Percentiles rank a stretch among this genome's conserved stretches.
Conservation (phyloP, 768 basidiomycete genomes). For the Multifurca ochricompacta region DNA sequence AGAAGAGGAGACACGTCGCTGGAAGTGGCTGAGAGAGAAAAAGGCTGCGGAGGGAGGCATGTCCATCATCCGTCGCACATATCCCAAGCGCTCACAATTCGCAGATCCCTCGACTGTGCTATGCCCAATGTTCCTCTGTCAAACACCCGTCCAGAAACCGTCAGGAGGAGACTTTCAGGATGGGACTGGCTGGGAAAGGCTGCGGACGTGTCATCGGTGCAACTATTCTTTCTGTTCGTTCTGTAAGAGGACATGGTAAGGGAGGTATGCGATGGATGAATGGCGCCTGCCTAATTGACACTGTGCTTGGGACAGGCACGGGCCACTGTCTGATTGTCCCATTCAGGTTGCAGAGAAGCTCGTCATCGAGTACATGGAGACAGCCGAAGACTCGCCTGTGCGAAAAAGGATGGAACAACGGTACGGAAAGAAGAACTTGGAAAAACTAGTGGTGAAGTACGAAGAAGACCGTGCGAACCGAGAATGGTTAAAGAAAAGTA, state of each 20-base stretch:
- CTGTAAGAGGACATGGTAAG: constrained; percentile 74
- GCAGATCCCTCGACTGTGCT: constrained; percentile 71
- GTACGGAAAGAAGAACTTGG: constrained; percentile 56
- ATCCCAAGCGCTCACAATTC: background rate
- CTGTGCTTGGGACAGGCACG: constrained; percentile 56
- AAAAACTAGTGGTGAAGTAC: constrained; percentile 50
- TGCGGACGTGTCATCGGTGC: constrained; percentile 66
- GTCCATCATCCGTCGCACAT: background rate
- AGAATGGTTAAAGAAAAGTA: constrained; percentile 61
- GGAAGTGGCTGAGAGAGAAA: constrained; percentile 74
- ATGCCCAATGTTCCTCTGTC: constrained; percentile 77
- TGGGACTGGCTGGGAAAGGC: constrained; percentile 62
- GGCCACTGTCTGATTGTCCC: constrained; percentile 63
- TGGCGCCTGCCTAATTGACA: background rate
- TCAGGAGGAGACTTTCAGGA: constrained; percentile 33
- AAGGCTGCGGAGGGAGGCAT: constrained; percentile 63
- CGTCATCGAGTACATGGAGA: constrained; percentile 57
- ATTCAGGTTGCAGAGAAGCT: constrained; percentile 59
- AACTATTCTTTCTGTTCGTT: constrained; percentile 76
- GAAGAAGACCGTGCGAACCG: constrained; percentile 70
- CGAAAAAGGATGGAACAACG: constrained; percentile 49
- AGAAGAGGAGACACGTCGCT: constrained; percentile 56
- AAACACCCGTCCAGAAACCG: constrained; percentile 66
- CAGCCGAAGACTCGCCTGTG: constrained; percentile 42
- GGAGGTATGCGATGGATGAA: constrained; percentile 3